Conservation (phyloP, 768 basidiomycete species). For the Lactarius vividus region DNA sequence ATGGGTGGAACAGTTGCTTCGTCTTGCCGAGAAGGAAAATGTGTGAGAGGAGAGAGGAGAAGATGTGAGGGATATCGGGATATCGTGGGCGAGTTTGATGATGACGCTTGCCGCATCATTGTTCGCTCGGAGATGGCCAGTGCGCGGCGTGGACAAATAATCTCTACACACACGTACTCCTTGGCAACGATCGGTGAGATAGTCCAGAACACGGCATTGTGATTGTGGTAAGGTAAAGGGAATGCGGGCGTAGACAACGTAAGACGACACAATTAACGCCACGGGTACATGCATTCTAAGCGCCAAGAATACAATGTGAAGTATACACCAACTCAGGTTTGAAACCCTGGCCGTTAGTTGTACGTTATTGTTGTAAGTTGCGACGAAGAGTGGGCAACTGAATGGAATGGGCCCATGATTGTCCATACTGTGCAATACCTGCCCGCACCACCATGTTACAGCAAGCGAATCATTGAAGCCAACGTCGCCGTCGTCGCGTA, state of each 20-base stretch:
- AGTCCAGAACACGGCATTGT: background rate
- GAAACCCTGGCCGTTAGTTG: background rate
- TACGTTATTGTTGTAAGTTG: background rate
- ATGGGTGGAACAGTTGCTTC: background rate
- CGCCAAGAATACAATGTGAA: background rate
- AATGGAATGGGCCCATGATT: background rate
- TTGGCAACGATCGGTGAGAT: constrained; percentile 12
- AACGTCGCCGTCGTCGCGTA: background rate
- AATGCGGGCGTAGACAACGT: background rate
- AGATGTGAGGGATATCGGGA: background rate
- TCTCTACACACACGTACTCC: constrained; percentile 4
- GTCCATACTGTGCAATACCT: background rate
- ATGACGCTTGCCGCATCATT: constrained; percentile 10
- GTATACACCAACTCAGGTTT: background rate
- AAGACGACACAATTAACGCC: background rate
- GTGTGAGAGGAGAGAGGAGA: background rate
- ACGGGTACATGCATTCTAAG: background rate
- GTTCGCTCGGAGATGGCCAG: background rate
- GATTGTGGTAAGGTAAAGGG: background rate
- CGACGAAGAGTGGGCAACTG: background rate
- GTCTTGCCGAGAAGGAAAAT: background rate
- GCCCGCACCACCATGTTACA: no score
- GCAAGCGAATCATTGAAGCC: background rate
- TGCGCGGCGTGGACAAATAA: background rate
- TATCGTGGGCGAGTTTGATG: background rate